Evolutionary conservation across 2,329 filamentous ascomycete genomes (phyloP).

Genomic region (Epichloe festucae): DNA sequence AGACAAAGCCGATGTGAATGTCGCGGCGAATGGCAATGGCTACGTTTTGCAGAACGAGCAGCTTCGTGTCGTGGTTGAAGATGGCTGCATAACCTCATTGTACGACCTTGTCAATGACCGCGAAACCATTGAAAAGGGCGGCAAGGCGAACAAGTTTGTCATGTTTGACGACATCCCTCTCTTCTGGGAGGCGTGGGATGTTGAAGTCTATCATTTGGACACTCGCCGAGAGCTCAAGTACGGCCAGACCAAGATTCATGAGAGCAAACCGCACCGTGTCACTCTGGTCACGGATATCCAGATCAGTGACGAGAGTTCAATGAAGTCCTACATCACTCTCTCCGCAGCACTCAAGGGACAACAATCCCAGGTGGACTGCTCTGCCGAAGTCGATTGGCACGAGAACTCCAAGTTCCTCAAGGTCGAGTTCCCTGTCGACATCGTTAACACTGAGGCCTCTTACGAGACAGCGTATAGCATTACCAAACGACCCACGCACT

Average conservation of each 20-base stretch:
- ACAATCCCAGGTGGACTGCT: slow-evolving; percentile 58
- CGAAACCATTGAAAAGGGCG: slow-evolving; percentile 61
- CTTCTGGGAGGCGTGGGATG: slow-evolving; percentile 97
- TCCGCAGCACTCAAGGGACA: slow-evolving; percentile 50
- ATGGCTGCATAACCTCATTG: slow-evolving; percentile 72
- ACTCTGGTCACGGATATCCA: slow-evolving; percentile 73
- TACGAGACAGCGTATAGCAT: slow-evolving; percentile 95
- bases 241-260: slow-evolving; percentile 55
- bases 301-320: slow-evolving; percentile 76
- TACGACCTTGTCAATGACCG: slow-evolving; percentile 61
- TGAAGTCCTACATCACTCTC: slow-evolving; percentile 76
- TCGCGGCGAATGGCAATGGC: slow-evolving; percentile 40
- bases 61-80: slow-evolving; percentile 57
- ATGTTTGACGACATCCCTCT: slow-evolving; percentile 95
- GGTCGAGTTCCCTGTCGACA: slow-evolving; percentile 90
- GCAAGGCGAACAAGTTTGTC: slow-evolving; percentile 81
- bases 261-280: slow-evolving; percentile 60
- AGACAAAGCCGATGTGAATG: slow-evolving; percentile 35
- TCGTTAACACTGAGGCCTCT: slow-evolving; percentile 80
- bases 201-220: slow-evolving; percentile 89
- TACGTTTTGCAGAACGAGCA: slow-evolving; percentile 73
- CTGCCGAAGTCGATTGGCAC: slow-evolving; percentile 87
- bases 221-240: slow-evolving; percentile 65
- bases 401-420: slow-evolving; percentile 98
- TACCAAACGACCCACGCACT: slow-evolving; percentile 81